Conservation (phyloP, 2,329 filamentous ascomycete genomes). For the Parastagonospora avenae region DNA sequence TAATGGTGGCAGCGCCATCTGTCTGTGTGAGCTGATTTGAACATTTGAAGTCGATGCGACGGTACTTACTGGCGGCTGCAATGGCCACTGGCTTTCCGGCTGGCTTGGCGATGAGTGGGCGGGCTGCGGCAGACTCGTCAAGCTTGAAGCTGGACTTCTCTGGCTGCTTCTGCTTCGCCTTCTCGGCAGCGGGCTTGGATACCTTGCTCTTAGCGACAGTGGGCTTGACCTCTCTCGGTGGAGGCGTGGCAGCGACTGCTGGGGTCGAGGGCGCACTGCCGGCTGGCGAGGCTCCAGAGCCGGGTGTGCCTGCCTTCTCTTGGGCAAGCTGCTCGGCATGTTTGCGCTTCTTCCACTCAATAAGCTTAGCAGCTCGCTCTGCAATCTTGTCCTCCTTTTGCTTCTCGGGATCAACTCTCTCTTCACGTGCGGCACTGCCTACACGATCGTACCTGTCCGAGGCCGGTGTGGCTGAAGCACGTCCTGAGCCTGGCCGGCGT, state of each 20-base stretch:
- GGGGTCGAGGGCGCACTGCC: constrained; percentile 73
- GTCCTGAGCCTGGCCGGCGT: constrained; percentile 61
- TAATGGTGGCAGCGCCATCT: constrained; percentile 57
- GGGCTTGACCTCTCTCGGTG: constrained; percentile 39
- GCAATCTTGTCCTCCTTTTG: constrained; percentile 31
- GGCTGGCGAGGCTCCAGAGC: constrained; percentile 57
- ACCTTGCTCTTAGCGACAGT: constrained; percentile 74
- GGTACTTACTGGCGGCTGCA: constrained; percentile 18
- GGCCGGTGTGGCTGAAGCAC: constrained; percentile 65
- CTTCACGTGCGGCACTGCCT: constrained; percentile 53
- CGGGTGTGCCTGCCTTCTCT: constrained; percentile 65
- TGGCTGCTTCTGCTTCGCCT: constrained; percentile 62
- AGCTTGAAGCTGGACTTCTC: constrained; percentile 47
- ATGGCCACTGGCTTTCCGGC: constrained; percentile 31
- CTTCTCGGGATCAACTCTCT: constrained; percentile 57
- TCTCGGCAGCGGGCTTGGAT: constrained; percentile 85
- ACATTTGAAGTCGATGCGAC: neutral
- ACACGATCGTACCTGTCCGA: constrained; percentile 28
- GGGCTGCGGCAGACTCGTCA: constrained; percentile 37
- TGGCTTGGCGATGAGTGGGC: constrained; percentile 33
- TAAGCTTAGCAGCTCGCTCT: constrained; percentile 46
- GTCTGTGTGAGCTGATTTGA: constrained; percentile 20
- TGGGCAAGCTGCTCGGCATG: constrained; percentile 58
- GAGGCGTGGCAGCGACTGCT: constrained; percentile 45
- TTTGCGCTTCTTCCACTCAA: constrained; percentile 83